These are phyloP conservation scores for Sphaerulina populicola DNA, from an alignment of 2,329 filamentous ascomycete genomes.

Conservation along the genomic window DNA sequence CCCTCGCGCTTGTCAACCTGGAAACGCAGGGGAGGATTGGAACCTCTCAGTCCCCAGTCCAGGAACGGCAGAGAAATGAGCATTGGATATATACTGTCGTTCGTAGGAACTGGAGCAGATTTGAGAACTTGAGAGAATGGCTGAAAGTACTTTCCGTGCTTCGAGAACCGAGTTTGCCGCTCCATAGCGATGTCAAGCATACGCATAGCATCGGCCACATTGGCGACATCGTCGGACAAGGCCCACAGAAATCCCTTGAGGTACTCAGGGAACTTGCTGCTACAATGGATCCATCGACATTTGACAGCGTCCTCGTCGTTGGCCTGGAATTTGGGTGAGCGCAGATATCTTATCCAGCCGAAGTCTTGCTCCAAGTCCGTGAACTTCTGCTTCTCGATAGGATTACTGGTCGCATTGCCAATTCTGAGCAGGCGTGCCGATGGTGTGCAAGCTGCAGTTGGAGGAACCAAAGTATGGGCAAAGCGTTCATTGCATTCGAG, in stretches of 20 bases:
- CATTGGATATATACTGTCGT: conserved; percentile 28
- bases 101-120: conserved; percentile 9
- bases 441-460: conserved; percentile 19
- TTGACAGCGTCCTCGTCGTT: conserved; percentile 29
- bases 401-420: conserved; percentile 25
- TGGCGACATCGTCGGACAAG: conserved; percentile 18
- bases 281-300: conserved; percentile 39
- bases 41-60: conserved; percentile 37
- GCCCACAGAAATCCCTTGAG: conserved; percentile 25
- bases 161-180: conserved; percentile 38
- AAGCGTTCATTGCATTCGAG: conserved; percentile 35
- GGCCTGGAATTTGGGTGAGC: conserved; percentile 31
- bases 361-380: conserved; percentile 34
- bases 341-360: conserved; percentile 38
- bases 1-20: conserved; percentile 38
- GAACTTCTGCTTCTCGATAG: conserved; percentile 34
- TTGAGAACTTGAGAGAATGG: conserved; percentile 35
- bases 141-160: conserved; percentile 39
- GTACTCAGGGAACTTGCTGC: conserved; percentile 37
- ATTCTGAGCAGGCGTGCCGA: conserved; percentile 20
- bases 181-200: conserved; percentile 34
- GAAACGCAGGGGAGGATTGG: conserved; percentile 35
- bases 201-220: conserved; percentile 21
- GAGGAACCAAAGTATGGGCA: conserved; percentile 32
- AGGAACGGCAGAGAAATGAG: conserved; percentile 38